phyloP scores from a whole-genome alignment of 73 alveolate species.

The Urostyla sp. region DNA sequence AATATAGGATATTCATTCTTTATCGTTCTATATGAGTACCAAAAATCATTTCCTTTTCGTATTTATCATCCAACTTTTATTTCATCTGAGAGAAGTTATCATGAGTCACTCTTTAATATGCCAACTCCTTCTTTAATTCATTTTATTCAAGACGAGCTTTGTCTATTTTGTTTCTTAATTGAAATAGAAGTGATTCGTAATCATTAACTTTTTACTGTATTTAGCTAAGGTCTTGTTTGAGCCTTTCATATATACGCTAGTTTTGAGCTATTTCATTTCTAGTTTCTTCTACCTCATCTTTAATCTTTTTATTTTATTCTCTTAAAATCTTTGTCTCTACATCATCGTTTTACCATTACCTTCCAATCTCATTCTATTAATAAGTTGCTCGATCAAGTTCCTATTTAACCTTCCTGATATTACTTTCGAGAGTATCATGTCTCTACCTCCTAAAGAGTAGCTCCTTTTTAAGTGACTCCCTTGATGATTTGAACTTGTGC shows the following conservation, averaged over 20 bases:
- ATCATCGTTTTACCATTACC: background rate
- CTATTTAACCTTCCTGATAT: slow-evolving; percentile 1
- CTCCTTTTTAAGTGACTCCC: slow-evolving; percentile 30
- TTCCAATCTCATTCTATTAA: background rate
- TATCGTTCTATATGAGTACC: no score
- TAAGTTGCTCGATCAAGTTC: background rate
- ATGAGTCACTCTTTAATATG: slow-evolving; percentile 21
- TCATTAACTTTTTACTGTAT: background rate
- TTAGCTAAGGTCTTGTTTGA: background rate
- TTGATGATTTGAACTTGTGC: slow-evolving; percentile 16
- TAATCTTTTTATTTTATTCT: background rate
- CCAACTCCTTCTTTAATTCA: background rate
- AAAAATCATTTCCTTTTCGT: no score
- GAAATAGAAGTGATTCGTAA: background rate
- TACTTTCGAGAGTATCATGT: slow-evolving; percentile 15
- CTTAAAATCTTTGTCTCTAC: background rate
- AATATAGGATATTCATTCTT: no score
- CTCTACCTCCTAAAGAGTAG: slow-evolving; percentile 21
- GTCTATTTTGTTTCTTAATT: slow-evolving; percentile 4
- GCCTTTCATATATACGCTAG: background rate
- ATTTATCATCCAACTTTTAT: slow-evolving; percentile 1
- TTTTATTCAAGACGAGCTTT: slow-evolving; percentile 1
- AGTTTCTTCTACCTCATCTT: background rate
- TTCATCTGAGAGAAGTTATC: slow-evolving; percentile 4
- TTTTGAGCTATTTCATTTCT: background rate